Conservation (phyloP, 1,284 basidiomycete species). For the Moesziomyces antarcticus region DNA sequence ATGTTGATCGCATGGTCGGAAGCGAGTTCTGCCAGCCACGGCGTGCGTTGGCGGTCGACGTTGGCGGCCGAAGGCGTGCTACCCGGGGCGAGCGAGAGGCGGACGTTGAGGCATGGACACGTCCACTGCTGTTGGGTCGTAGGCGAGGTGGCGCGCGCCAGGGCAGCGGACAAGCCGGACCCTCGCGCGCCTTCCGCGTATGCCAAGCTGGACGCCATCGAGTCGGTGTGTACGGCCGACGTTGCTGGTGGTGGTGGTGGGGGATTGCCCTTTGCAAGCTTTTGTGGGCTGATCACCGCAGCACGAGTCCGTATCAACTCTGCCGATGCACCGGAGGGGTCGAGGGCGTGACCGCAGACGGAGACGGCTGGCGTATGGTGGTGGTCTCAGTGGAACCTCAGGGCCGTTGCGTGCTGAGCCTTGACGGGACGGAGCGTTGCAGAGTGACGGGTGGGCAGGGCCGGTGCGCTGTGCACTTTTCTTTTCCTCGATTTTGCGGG, state of each 20-base stretch:
- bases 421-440: too few species aligned
- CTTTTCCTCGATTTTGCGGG: too few species aligned
- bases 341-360: too few species aligned
- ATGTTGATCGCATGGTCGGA: constrained; percentile 39
- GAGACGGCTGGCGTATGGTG: too few species aligned
- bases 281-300: too few species aligned
- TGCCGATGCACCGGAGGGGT: too few species aligned
- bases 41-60: not conserved
- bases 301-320: too few species aligned
- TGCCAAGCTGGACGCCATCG: constrained; percentile 18
- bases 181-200: constrained; percentile 2
- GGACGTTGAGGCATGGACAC: constrained; percentile 46
- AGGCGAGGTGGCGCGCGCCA: constrained; percentile 9
- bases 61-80: constrained; percentile 3
- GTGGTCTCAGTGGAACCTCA: too few species aligned
- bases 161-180: constrained; percentile 26
- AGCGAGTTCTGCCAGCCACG: constrained; percentile 34
- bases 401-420: too few species aligned
- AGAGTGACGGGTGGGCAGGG: too few species aligned
- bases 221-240: not conserved
- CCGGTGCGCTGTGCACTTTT: too few species aligned
- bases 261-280: too few species aligned
- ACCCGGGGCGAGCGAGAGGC: constrained; percentile 21
- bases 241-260: not conserved
- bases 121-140: constrained; percentile 38